Conservation (phyloP, 768 basidiomycete genomes). For the Kwoniella dendrophila region DNA sequence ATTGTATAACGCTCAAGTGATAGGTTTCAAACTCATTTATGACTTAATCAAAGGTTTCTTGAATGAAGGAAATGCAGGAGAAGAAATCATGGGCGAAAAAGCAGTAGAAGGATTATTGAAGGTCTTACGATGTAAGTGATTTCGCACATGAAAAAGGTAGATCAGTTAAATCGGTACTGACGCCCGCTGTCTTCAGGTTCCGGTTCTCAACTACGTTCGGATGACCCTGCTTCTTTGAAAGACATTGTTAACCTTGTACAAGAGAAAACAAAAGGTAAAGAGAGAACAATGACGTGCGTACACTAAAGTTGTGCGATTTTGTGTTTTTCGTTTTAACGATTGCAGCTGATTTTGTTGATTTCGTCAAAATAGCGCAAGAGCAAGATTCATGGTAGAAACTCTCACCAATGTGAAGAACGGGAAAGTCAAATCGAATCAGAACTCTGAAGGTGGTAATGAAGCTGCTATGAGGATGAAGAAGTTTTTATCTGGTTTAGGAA, state of each 20-base stretch:
- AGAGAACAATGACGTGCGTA: conserved; percentile 54
- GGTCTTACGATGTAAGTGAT: conserved; percentile 62
- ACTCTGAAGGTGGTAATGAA: conserved; percentile 69
- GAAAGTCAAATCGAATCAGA: conserved; percentile 65
- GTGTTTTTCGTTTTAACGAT: conserved; percentile 59
- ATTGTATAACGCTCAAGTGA: conserved; percentile 93
- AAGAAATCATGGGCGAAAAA: conserved; percentile 66
- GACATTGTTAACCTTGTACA: conserved; percentile 87
- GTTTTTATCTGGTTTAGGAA: conserved; percentile 72
- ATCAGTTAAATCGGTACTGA: background rate
- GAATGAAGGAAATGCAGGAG: conserved; percentile 37
- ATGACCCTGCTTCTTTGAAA: conserved; percentile 88
- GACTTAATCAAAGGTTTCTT: conserved; percentile 82
- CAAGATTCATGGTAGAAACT: conserved; percentile 94
- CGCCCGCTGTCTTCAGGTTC: conserved; percentile 64
- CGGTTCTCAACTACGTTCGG: conserved; percentile 85
- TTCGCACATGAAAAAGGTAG: background rate
- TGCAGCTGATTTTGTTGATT: background rate
- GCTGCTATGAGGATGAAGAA: conserved; percentile 86
- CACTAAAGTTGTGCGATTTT: conserved; percentile 47
- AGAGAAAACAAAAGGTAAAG: conserved; percentile 64
- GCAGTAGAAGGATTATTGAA: conserved; percentile 85
- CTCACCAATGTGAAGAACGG: conserved; percentile 90
- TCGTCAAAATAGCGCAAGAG: conserved; percentile 69
- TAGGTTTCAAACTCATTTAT: conserved; percentile 84